Conservation (phyloP, 352 stramenopile genomes). For the Phytophthora citrophthora region DNA sequence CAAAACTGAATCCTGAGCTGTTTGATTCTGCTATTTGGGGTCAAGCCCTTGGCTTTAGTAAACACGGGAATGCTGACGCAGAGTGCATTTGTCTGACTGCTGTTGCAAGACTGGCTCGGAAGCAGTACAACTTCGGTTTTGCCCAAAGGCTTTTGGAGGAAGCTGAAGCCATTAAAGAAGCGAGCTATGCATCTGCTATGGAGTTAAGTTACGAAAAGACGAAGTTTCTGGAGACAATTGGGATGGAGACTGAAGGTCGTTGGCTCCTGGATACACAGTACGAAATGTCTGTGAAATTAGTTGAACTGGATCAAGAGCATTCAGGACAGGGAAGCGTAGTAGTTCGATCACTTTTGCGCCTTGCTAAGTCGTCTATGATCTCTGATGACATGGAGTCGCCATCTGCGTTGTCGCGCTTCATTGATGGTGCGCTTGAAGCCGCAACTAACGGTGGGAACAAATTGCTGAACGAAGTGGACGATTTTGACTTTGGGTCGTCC, state of each 20-base stretch:
- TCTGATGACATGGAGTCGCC: constrained; percentile 21
- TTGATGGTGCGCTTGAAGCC: neutral
- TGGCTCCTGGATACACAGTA: constrained; percentile 38
- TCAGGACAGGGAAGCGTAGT: constrained; percentile 7
- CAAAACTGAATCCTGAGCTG: constrained; percentile 30
- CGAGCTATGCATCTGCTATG: constrained; percentile 5
- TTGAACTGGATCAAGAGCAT: constrained; percentile 1
- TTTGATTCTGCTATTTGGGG: constrained; percentile 52
- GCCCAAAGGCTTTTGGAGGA: constrained; percentile 41
- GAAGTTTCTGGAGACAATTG: constrained; percentile 42
- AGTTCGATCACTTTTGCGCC: constrained; percentile 38
- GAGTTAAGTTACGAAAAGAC: constrained; percentile 44
- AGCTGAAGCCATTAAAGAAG: constrained; percentile 13
- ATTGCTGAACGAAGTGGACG: neutral
- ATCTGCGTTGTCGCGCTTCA: constrained; percentile 12
- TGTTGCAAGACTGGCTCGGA: constrained; percentile 54
- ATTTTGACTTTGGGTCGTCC: constrained; percentile 2
- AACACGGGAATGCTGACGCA: constrained; percentile 6
- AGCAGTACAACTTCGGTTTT: constrained; percentile 60
- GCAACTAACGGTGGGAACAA: neutral
- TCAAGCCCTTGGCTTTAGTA: constrained; percentile 18
- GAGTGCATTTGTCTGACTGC: constrained; percentile 32
- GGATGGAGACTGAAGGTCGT: constrained; percentile 38
- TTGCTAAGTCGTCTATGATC: constrained; percentile 28
- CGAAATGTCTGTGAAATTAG: constrained; percentile 19